Base-by-base conservation (phyloP, 306 rosid genomes). In the Fragaria iinumae region DNA sequence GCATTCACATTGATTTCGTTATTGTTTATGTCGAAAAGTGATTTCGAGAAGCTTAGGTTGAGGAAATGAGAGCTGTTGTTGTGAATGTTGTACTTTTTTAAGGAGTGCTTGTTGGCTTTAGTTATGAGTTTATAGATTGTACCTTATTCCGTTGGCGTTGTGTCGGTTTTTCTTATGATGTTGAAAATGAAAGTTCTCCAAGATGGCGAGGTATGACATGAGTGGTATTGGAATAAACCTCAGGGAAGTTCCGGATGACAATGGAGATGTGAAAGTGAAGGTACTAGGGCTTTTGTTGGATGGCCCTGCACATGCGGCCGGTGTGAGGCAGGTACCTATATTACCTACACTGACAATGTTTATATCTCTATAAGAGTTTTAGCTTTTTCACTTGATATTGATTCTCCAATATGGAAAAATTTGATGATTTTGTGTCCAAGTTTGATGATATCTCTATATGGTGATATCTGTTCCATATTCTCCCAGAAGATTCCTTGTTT, bases 131-230 rank as follows among this genome's bases (percentile, higher is more conserved):
- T 84, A 80, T 81, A 80, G 48, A 73, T 71, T 55, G 71, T 80
- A 84, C 80, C 84, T 86, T 80, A 76, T 83, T 86, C 77, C 77
- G 75, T 83, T 83, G 83, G 82, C 80, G 63, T 52, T 52, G 4
- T 78, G 41, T 80, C 84, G 77, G 57, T 57, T 81, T 79, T 81
- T 82, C 60, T 76, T 60, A 55, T 81, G 64, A 57, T 81, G 80
- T 84, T 84, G 72, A 79, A 73, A 73, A 73, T 39, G 77, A 57
- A 88, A 95, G 98, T 95, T 95, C 91, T 90, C 97, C 90, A 95
- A 90, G 91, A 95, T 95, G 98, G 97, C 96, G 72, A 92, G 93
- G 93, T 95, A 90, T 89, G 98, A 95, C 88, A 83, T 95, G 96
- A 92, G 91, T 82, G 98, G 96, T 86, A 85, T 95, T 87, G 98